phyloP scores from a whole-genome alignment of 2,329 filamentous ascomycete species.

The Arthroderma sp. region DNA sequence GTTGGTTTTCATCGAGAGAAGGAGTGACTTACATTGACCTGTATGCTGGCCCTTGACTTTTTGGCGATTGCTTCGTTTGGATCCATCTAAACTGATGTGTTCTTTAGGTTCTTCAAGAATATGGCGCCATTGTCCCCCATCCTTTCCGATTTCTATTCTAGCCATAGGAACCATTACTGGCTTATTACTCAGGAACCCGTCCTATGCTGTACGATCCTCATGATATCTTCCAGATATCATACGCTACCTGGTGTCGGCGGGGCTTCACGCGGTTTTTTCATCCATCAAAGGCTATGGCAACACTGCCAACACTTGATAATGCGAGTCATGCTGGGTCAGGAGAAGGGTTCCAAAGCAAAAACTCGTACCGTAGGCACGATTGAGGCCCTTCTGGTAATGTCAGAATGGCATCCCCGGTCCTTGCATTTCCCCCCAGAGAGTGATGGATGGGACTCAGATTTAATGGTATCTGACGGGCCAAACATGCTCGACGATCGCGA shows the following conservation, averaged over 20 bases:
- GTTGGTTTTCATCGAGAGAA: slow-evolving; percentile 43
- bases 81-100: slow-evolving; percentile 4
- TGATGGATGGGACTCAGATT: slow-evolving; percentile 43
- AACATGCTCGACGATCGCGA: slow-evolving; percentile 7
- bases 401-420: slow-evolving; percentile 43
- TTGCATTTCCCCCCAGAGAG: slow-evolving; percentile 40
- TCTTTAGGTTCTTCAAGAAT: slow-evolving; percentile 36
- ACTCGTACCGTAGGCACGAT: slow-evolving; percentile 39
- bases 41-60: slow-evolving; percentile 15
- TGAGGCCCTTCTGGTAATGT: slow-evolving; percentile 40
- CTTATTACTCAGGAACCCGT: slow-evolving; percentile 41
- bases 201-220: slow-evolving; percentile 40
- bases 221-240: slow-evolving; percentile 43
- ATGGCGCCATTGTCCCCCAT: slow-evolving; percentile 40
- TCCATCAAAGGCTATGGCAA: slow-evolving; percentile 43
- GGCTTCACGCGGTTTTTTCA: slow-evolving; percentile 38
- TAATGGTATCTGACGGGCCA: slow-evolving; percentile 25
- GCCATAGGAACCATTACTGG: slow-evolving; percentile 35
- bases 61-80: neutral
- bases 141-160: slow-evolving; percentile 36
- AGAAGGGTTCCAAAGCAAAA: slow-evolving; percentile 39
- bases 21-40: slow-evolving; percentile 41
- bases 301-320: slow-evolving; percentile 42
- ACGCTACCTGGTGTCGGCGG: slow-evolving; percentile 30
- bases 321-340: slow-evolving; percentile 42